A percentile compares a stretch with the other conserved stretches of the same genome.
Evolutionary conservation across 345 rosid species (phyloP).

Genomic region (Eucalyptus melliodora): DNA sequence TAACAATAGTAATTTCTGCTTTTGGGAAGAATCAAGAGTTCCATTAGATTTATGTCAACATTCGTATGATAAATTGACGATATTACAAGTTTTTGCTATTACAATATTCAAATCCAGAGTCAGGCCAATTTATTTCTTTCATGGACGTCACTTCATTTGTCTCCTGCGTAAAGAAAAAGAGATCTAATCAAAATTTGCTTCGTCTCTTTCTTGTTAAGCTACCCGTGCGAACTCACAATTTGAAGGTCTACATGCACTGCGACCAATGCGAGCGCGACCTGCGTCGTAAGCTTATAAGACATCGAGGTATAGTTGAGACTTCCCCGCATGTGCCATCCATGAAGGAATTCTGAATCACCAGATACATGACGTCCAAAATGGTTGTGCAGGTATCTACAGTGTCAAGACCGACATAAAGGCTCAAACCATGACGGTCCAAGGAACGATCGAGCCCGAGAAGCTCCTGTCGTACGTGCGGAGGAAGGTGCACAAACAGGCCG

Average conservation of each 20-base stretch:
- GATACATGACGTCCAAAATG: not conserved
- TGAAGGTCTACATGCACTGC: slow-evolving; percentile 74
- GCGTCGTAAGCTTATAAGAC: slow-evolving; percentile 33
- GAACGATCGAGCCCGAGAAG: slow-evolving; percentile 48
- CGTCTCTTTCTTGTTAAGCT: slow-evolving; percentile 10
- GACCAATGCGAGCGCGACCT: slow-evolving; percentile 60
- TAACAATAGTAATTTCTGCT: not conserved
- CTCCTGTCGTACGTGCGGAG: slow-evolving; percentile 30
- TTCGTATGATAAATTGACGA: not conserved
- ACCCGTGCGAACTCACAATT: slow-evolving; percentile 22
- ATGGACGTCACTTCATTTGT: not conserved
- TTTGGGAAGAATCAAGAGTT: not conserved
- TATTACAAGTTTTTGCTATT: not conserved
- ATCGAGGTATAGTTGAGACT: slow-evolving; percentile 30
- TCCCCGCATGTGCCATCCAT: not conserved
- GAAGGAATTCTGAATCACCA: not conserved
- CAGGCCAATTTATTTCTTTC: not conserved
- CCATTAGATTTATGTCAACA: not conserved
- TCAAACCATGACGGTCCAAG: slow-evolving; percentile 59
- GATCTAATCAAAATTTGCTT: not conserved
- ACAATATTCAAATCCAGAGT: not conserved
- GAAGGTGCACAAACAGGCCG: slow-evolving; percentile 61
- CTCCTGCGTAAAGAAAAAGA: not conserved
- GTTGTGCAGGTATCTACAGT: slow-evolving; percentile 36
- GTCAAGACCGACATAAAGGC: slow-evolving; percentile 59